These are phyloP conservation scores for Prinsepia uniflora DNA, from an alignment of 306 rosid genomes.

Conservation along the genomic window DNA sequence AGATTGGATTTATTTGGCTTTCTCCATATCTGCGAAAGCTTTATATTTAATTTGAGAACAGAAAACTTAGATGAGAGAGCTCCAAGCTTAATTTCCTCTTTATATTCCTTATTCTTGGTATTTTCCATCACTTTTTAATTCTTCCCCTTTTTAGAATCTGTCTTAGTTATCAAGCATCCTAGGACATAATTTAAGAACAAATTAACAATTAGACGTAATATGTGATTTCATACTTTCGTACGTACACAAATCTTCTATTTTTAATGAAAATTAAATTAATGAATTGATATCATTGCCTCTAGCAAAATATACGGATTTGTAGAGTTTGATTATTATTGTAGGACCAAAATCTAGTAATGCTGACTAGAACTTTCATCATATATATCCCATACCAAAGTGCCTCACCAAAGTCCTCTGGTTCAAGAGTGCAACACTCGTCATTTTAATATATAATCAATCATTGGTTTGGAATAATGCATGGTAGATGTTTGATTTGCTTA, in stretches of 20 bases:
- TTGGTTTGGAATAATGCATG: slow-evolving; percentile 17
- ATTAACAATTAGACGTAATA: not conserved
- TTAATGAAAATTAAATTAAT: not conserved
- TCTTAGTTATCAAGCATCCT: slow-evolving; percentile 52
- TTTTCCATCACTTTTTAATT: slow-evolving; percentile 20
- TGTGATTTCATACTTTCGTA: not conserved
- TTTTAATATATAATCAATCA: slow-evolving; percentile 22
- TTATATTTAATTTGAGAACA: slow-evolving; percentile 24
- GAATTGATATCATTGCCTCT: not conserved
- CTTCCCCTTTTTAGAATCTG: slow-evolving; percentile 33
- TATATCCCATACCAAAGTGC: slow-evolving; percentile 22
- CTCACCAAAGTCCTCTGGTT: slow-evolving; percentile 24
- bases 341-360: slow-evolving; percentile 44
- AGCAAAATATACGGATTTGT: too few species aligned
- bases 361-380: slow-evolving; percentile 34
- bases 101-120: slow-evolving; percentile 25
- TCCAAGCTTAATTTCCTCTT: slow-evolving; percentile 33
- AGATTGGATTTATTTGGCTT: slow-evolving; percentile 45
- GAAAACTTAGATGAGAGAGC: slow-evolving; percentile 5
- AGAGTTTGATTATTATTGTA: slow-evolving; percentile 29
- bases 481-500: not conserved
- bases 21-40: slow-evolving; percentile 38
- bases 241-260: too few species aligned
- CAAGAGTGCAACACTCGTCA: slow-evolving; percentile 17
- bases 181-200: slow-evolving; percentile 30